A percentile compares a stretch with the other conserved stretches of the same genome.
phyloP scores from a whole-genome alignment of 139 green algal genomes.

The Tetratostichococcus sp. region DNA sequence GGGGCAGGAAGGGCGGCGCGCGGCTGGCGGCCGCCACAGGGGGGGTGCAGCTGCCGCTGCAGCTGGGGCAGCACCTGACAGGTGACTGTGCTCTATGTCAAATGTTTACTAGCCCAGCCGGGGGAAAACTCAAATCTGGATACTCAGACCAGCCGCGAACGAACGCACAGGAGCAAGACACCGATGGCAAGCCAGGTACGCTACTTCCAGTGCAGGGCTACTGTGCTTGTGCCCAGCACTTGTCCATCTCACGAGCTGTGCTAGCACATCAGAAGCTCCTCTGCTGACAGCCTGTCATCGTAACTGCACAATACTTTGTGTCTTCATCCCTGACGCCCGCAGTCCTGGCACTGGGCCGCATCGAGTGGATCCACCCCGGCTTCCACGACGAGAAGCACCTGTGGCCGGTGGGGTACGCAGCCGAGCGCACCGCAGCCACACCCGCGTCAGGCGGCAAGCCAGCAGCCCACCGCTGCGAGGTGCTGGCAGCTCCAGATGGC shows the following conservation, averaged over 20 bases:
- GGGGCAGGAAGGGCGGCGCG: neutral
- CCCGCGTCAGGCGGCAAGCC: slow-evolving; percentile 16
- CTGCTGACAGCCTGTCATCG: no score
- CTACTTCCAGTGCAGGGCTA: no score
- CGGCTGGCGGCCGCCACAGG: neutral
- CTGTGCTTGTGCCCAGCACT: no score
- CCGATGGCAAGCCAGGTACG: no score
- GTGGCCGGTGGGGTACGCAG: slow-evolving; percentile 62
- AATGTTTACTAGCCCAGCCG: neutral
- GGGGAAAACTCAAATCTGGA: no score
- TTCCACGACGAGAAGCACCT: slow-evolving; percentile 70
- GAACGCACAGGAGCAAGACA: no score
- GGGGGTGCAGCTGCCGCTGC: slow-evolving; percentile 23
- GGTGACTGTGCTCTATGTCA: neutral
- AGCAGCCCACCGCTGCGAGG: slow-evolving; percentile 37
- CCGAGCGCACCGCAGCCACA: slow-evolving; percentile 18
- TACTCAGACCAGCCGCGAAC: no score
- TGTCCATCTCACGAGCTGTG: no score
- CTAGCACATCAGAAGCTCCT: no score
- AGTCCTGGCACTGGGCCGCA: slow-evolving; percentile 52
- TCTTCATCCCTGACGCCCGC: neutral
- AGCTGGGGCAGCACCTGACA: slow-evolving; percentile 25
- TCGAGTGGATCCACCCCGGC: slow-evolving; percentile 58
- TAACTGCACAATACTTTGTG: no score
- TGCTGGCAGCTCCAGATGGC: slow-evolving; percentile 31